Conservation (phyloP, 1,284 basidiomycete genomes). For the Irpex sp. region DNA sequence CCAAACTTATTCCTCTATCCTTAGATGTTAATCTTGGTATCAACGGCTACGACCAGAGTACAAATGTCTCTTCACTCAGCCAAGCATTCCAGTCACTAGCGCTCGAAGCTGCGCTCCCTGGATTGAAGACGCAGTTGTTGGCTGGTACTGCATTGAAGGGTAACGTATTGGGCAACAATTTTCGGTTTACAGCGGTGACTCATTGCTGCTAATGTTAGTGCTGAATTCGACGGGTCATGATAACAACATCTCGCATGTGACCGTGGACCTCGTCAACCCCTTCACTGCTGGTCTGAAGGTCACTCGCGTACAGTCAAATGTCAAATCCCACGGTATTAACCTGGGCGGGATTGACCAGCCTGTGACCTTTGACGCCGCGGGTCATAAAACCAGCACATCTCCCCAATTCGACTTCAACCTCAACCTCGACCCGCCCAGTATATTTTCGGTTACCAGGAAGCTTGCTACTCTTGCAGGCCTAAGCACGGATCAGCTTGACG, state of each 20-base stretch:
- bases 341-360: constrained; percentile 63
- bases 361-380: constrained; percentile 51
- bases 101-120: constrained; percentile 60
- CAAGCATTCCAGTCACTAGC: constrained; percentile 63
- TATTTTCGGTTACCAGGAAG: constrained; percentile 70
- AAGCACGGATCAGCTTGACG: constrained; percentile 61
- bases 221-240: constrained; percentile 61
- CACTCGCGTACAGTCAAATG: constrained; percentile 60
- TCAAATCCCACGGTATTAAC: constrained; percentile 60
- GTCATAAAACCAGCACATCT: constrained; percentile 55
- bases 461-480: constrained; percentile 66
- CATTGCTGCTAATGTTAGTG: constrained; percentile 36
- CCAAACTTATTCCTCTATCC: not conserved
- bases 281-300: constrained; percentile 64
- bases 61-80: constrained; percentile 54
- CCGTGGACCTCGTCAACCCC: constrained; percentile 65
- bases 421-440: constrained; percentile 68
- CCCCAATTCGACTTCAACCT: constrained; percentile 60
- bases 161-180: constrained; percentile 16
- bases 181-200: not conserved
- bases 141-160: constrained; percentile 53
- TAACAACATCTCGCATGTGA: constrained; percentile 67
- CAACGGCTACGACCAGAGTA: constrained; percentile 59
- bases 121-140: constrained; percentile 56
- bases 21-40: constrained; percentile 53